Conservation (phyloP, 2,329 filamentous ascomycete genomes). For the Fusarium drepaniforme region DNA sequence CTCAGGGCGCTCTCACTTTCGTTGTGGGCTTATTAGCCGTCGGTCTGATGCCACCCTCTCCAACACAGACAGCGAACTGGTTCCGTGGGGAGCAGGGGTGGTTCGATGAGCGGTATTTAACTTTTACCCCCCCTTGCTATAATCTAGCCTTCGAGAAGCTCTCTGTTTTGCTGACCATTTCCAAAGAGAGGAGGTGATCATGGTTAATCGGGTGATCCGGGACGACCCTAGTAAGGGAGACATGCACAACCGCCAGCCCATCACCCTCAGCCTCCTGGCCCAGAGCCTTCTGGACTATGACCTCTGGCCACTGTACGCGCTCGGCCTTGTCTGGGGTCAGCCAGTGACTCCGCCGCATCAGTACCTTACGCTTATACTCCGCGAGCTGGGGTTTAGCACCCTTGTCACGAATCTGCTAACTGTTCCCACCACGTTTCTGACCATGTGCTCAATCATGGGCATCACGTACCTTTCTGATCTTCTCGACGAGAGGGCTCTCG, state of each 20-base stretch:
- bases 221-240: constrained; percentile 69
- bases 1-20: constrained; percentile 47
- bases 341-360: constrained; percentile 53
- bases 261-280: constrained; percentile 61
- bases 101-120: constrained; percentile 41
- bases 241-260: constrained; percentile 66
- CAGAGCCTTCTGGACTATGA: constrained; percentile 67
- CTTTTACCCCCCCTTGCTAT: not conserved
- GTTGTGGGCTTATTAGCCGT: constrained; percentile 34
- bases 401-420: constrained; percentile 32
- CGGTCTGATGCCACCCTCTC: constrained; percentile 40
- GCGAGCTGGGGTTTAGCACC: constrained; percentile 25
- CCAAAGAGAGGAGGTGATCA: constrained; percentile 61
- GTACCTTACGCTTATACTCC: constrained; percentile 60
- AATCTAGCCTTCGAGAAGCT: not conserved
- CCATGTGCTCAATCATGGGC: constrained; percentile 27
- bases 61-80: constrained; percentile 58
- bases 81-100: constrained; percentile 50
- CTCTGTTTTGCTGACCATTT: constrained; percentile 3
- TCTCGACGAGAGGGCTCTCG: constrained; percentile 45
- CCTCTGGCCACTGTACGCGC: constrained; percentile 64
- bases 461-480: constrained; percentile 49
- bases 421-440: constrained; percentile 22
- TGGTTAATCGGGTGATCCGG: constrained; percentile 66
- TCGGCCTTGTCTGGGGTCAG: constrained; percentile 61